Base-by-base conservation (phyloP, 306 rosid species). In the Inga laurina region DNA sequence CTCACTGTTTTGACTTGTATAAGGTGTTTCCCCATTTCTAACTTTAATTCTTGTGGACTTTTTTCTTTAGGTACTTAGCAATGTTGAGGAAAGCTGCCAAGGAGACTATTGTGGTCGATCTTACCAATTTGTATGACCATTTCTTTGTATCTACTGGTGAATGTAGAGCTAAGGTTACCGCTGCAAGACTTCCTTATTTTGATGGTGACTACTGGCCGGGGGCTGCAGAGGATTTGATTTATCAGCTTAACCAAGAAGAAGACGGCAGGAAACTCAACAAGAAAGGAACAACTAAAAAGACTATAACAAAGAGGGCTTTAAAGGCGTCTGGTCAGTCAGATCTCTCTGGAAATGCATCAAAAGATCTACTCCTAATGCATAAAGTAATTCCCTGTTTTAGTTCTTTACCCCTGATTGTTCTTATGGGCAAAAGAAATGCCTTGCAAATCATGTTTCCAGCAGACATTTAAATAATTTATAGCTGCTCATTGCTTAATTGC, bases 161-260 rank as follows among this genome's bases (percentile, higher is more conserved):
- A 88, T 81, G 94, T 85, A 93, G 82, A 78, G 93, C 98, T 48
- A 93, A 92, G 91, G 98, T 96, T 43, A 96, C 99, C 13, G 99
- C 98, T 37, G 91, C 99, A 69, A 92, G 99, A 84, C 90, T 96
- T 71, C 99, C 99, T 68, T 96, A 96, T 86, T 96, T 96, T 89
- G 99, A 96, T 81, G 99, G 99, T 81, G 99, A 96, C 79, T 96
- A 96, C 82, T 96, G 99, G 99, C 98, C 99, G 44, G 98, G 99
- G 82, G 98, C 99, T 81, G 99, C 99, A 0, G 99, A 96, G 92
- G 98, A 96, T 90, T 87, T 96, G 80, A 96, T 96, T 88, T 90
- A 92, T 90, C 98, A 93, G 87, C 91, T 96, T 83, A 91, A 91
- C 35, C 99, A 95, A 88, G 99, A 96, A 82, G 99, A 96, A 84